These are phyloP conservation scores for Ilyonectria robusta DNA, from an alignment of 2,329 filamentous ascomycete species.

Conservation along the genomic window DNA sequence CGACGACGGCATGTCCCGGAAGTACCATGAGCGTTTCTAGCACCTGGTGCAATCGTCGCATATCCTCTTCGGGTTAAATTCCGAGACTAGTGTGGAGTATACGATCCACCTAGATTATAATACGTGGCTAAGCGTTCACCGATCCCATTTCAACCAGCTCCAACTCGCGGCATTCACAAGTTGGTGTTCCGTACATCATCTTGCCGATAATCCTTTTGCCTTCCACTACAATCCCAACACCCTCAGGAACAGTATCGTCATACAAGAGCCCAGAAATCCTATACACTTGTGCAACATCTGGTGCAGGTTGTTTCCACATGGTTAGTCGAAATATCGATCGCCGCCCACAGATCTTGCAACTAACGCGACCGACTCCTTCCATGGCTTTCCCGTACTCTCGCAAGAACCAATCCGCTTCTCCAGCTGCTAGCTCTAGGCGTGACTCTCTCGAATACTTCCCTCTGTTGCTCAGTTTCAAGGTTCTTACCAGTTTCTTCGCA, in stretches of 20 bases:
- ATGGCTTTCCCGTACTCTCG: background rate
- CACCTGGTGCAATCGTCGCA: too few relatives aligned
- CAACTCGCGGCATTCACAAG: background rate
- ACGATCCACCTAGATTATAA: too few relatives aligned
- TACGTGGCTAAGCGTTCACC: too few relatives aligned
- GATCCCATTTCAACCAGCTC: background rate
- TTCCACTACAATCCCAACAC: background rate
- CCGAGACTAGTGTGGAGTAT: too few relatives aligned
- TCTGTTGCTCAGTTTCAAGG: too few relatives aligned
- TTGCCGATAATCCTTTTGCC: background rate
- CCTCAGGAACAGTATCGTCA: background rate
- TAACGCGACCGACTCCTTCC: background rate
- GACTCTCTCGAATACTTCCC: too few relatives aligned
- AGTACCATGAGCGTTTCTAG: too few relatives aligned
- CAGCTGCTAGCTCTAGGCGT: too few relatives aligned
- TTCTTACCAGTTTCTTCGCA: too few relatives aligned
- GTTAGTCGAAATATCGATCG: background rate
- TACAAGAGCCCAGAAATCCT: background rate
- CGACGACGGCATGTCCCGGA: too few relatives aligned
- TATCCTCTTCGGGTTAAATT: too few relatives aligned
- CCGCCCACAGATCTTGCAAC: background rate
- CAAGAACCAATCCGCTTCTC: background rate
- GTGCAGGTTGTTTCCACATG: background rate
- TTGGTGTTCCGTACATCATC: background rate
- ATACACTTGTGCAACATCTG: background rate